Evolutionary conservation across 768 basidiomycete genomes (phyloP), one percentile per base, ranked within the genome.

Genomic region (Kwoniella dendrophila): DNA sequence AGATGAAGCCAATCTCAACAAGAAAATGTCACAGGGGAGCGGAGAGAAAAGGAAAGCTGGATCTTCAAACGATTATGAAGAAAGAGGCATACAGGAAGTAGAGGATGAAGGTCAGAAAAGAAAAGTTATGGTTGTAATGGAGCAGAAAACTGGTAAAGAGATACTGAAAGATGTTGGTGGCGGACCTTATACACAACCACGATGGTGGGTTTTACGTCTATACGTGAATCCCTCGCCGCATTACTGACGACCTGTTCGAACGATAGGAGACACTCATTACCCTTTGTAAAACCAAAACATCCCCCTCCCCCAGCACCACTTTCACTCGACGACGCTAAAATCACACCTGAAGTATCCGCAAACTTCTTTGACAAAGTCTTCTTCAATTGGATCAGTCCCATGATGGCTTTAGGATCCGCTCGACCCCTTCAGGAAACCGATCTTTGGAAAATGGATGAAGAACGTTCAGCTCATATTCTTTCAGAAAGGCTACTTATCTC

Each of bases 371-470:
- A 81, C 66, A 72, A 84, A 4, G 65, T 91, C 2, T 87, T 85
- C 32, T 94, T 92, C 66, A 77, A 78, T 44, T 93, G 92, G 91
- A 83, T 93, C 20, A 86, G 86, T 2, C 84, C 85, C 2, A 78
- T 93, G 24, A 83, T 94, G 64, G 73, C 76, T 5, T 81, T 92
- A 11, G 92, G 92, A 7, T 92, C 91, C 71, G 83, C 85, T 7
- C 84, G 92, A 7, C 89, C 92, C 0, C 83, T 95, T 2, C 88
- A 92, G 71, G 86, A 87, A 0, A 79, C 87, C 0, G 92, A 94
- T 78, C 82, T 94, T 3, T 93, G 87, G 82, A 88, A 86, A 77
- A 85, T 93, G 26, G 86, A 86, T 60, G 84, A 86, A 36, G 76
- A 84, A 22, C 84, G 86, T 26, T 82, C 84, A 1, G 84, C 91